These are phyloP conservation scores for Trametes cinnabarina DNA, from an alignment of 768 basidiomycete genomes.

Conservation along the genomic window DNA sequence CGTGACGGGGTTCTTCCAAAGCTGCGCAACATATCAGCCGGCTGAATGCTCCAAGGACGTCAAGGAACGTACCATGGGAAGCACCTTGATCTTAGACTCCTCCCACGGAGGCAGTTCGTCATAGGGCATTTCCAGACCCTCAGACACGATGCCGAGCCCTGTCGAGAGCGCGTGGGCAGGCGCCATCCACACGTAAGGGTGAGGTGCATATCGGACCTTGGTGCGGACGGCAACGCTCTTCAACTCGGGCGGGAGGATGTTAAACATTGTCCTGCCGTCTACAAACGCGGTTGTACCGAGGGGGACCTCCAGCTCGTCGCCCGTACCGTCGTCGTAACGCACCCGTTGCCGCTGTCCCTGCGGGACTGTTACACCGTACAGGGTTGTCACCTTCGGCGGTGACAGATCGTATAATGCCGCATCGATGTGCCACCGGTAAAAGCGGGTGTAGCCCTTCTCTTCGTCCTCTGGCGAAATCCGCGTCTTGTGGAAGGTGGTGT, in stretches of 20 bases:
- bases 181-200: constrained; percentile 91
- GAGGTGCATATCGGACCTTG: constrained; percentile 76
- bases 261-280: constrained; percentile 81
- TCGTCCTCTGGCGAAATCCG: constrained; percentile 71
- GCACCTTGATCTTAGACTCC: constrained; percentile 67
- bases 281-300: constrained; percentile 86
- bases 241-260: constrained; percentile 62
- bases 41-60: not conserved
- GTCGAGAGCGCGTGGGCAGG: constrained; percentile 70
- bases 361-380: constrained; percentile 77
- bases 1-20: constrained; percentile 67
- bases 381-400: constrained; percentile 81
- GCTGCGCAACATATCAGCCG: not conserved
- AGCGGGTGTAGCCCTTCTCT: constrained; percentile 74
- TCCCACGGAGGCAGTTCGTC: constrained; percentile 81
- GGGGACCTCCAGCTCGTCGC: constrained; percentile 78
- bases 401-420: constrained; percentile 77
- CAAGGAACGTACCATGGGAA: constrained; percentile 52
- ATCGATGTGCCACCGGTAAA: constrained; percentile 93
- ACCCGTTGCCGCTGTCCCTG: constrained; percentile 59
- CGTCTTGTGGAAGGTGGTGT: constrained; percentile 86
- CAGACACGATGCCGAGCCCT: constrained; percentile 79
- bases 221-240: constrained; percentile 81
- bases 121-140: constrained; percentile 66
- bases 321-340: constrained; percentile 84